Percentiles rank a stretch among this genome's conserved stretches.
Evolutionary conservation across 164 flowering plant genomes (phyloP).

Genomic region (Magnolia sinica): DNA sequence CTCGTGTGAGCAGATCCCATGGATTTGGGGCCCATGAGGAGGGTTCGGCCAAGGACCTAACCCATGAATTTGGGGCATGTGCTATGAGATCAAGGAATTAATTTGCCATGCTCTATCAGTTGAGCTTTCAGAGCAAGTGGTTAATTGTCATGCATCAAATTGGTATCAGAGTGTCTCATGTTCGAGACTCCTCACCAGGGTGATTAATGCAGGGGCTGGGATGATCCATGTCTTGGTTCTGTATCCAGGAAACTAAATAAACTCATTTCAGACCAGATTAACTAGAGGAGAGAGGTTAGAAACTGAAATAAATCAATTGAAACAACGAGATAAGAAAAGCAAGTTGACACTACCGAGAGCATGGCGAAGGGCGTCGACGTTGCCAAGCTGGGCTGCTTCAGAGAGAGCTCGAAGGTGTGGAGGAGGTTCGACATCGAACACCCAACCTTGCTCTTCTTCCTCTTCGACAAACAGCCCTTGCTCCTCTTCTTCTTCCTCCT

Average conservation of each 20-base stretch:
- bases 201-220: not conserved
- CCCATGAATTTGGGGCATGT: no score
- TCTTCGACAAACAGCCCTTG: constrained; percentile 53
- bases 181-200: no score
- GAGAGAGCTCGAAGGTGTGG: constrained; percentile 60
- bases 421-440: constrained; percentile 33
- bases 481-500: constrained; percentile 47
- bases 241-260: not conserved
- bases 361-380: constrained; percentile 52
- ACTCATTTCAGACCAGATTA: no score
- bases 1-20: no score
- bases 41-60: no score
- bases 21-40: no score
- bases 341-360: constrained; percentile 50
- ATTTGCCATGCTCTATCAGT: no score
- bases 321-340: not conserved
- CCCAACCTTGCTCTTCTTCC: constrained; percentile 14
- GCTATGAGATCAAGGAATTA: no score
- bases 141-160: no score
- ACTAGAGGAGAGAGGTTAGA: not conserved
- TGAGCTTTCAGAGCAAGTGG: no score
- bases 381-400: constrained; percentile 58
- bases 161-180: no score
- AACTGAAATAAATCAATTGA: no score
- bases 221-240: not conserved